Base-by-base conservation (phyloP, 2,329 filamentous ascomycete genomes). In the Cercospora sp. region DNA sequence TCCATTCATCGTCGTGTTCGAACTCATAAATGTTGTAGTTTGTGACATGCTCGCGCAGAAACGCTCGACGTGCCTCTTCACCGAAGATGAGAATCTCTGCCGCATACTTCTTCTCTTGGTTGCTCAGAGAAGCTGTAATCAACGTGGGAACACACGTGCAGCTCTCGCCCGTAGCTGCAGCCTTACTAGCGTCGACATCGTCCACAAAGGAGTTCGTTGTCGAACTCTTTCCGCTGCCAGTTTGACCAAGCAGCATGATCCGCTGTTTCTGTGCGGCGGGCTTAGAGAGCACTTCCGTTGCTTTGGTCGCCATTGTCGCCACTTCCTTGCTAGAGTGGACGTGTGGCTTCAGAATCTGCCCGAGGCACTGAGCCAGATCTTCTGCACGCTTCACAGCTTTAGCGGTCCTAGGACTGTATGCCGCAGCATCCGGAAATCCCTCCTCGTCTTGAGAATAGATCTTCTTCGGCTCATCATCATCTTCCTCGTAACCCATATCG, bases 121-220 rank as follows among this genome's bases (percentile, higher is more conserved):
- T 26, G 8, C 26, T 16, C 5, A 68, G 26, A 5, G 30, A n/a
- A 6, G 57, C 45, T 33, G 59, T 63, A 8, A 68, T 26, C 30
- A 65, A 23, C 42, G 63, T 68, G 18, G 66, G 63, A 2, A 65
- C 66, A 33, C 57, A 59, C 13, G 66, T 68, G 20, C 66, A 68
- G n/a, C 63, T 66, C 9, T 65, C 63, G 1, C 66, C 66, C 1
- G 36, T 57, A 2, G 65, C 62, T 5, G 39, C 66, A 28, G 65
- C 65, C 63, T 66, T 60, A 26, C 57, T 62, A 18, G 66, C 66
- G 31, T 36, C 26, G 1, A 58, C 42, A 36, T 68, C 67, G 53
- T 68, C 63, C 16, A 68, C 39, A 8, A 68, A 66, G 4, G 63
- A 63, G 42, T 68, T 66, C 1, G 42, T 64, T 5, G 67, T 66